Evolutionary conservation across 2,329 filamentous ascomycete genomes (phyloP).

Genomic region (Dactylonectria estremocensis): DNA sequence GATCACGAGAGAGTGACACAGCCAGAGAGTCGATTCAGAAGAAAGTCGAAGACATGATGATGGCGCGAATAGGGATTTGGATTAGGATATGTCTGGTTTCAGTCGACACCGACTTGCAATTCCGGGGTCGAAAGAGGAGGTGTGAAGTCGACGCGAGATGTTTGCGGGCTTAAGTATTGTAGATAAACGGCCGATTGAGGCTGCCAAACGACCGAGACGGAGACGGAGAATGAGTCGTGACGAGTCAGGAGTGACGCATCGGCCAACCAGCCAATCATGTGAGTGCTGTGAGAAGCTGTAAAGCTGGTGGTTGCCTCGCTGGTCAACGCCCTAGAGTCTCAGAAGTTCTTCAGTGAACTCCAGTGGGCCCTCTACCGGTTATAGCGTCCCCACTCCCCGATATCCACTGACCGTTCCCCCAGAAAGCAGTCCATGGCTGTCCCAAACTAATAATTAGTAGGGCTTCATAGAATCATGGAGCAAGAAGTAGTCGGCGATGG

Average conservation of each 20-base stretch:
- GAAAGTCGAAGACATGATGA: conserved; percentile 43
- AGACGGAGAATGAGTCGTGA: conserved; percentile 10
- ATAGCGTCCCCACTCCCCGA: conserved; percentile 19
- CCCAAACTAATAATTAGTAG: background rate
- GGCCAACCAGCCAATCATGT: conserved; percentile 44
- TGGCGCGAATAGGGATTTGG: conserved; percentile 14
- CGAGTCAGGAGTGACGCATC: conserved; percentile 50
- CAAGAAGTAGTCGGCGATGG: background rate
- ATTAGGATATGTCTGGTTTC: background rate
- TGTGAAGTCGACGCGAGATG: conserved; percentile 10
- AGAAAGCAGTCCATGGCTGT: background rate
- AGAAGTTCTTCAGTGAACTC: conserved; percentile 14
- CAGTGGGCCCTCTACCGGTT: background rate
- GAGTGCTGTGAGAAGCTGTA: conserved; percentile 34
- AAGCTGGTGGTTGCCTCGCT: conserved; percentile 40
- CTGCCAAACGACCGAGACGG: conserved; percentile 30
- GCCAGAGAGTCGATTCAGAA: conserved; percentile 40
- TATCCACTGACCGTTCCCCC: conserved; percentile 17
- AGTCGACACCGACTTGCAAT: background rate
- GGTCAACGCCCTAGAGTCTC: conserved; percentile 24
- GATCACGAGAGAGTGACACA: conserved; percentile 42
- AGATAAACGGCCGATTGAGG: conserved; percentile 13
- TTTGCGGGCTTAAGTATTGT: conserved; percentile 9
- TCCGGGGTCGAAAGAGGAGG: background rate
- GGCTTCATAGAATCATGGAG: background rate